phyloP scores from a whole-genome alignment of 306 rosid species.

The Citrullus colocynthis region DNA sequence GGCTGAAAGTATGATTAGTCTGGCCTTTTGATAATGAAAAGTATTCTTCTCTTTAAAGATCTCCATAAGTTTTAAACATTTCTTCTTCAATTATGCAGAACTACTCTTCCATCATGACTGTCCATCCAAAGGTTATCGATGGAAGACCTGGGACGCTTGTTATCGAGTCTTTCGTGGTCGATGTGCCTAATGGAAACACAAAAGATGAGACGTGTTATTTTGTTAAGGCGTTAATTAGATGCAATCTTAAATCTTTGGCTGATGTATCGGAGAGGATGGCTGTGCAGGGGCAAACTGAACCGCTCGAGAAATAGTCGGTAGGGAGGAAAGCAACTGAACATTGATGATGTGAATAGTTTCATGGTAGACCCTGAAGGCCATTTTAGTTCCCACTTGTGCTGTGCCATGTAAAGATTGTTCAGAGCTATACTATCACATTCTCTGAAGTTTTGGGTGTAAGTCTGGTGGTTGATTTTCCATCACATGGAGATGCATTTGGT shows the following conservation, averaged over 20 bases:
- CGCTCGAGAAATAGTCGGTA: slow-evolving; percentile 34
- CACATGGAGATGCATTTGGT: slow-evolving; percentile 33
- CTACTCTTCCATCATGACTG: slow-evolving; percentile 77
- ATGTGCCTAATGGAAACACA: slow-evolving; percentile 89
- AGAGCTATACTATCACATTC: slow-evolving; percentile 46
- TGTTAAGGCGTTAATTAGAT: slow-evolving; percentile 79
- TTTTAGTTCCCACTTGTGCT: slow-evolving; percentile 2
- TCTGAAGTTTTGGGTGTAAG: slow-evolving; percentile 48
- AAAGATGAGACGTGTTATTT: slow-evolving; percentile 91
- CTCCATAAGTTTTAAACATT: background rate
- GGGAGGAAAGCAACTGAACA: slow-evolving; percentile 14
- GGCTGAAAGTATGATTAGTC: slow-evolving; percentile 49
- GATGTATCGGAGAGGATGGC: slow-evolving; percentile 98
- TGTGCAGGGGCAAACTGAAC: slow-evolving; percentile 60
- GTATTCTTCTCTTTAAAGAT: background rate
- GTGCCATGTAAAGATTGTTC: slow-evolving; percentile 48
- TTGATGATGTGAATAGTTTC: slow-evolving; percentile 8
- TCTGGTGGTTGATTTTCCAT: slow-evolving; percentile 29
- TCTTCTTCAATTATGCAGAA: slow-evolving; percentile 42
- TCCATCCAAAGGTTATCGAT: slow-evolving; percentile 77
- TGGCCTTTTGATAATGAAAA: background rate
- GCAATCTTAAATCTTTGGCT: slow-evolving; percentile 92
- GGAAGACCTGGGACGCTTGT: slow-evolving; percentile 94
- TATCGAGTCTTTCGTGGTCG: slow-evolving; percentile 89
- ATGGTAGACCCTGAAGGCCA: slow-evolving; percentile 2